Evolutionary conservation across 2,329 filamentous ascomycete species (phyloP).

Genomic region (Alternaria brassicicola): DNA sequence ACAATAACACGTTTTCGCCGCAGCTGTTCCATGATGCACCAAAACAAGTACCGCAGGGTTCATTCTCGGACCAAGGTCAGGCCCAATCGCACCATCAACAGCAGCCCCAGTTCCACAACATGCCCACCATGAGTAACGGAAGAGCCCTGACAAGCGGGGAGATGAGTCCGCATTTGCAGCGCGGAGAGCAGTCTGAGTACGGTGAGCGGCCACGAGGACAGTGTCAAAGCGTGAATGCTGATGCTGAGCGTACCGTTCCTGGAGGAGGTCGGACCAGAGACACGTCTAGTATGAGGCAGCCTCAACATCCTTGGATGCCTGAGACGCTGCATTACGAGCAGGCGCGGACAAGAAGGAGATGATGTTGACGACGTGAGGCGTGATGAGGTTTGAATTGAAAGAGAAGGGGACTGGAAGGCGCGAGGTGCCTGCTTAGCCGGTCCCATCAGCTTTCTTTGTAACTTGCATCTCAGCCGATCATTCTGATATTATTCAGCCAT

Average conservation of each 20-base stretch:
- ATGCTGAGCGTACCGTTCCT: neutral
- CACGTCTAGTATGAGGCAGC: neutral
- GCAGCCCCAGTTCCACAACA: neutral
- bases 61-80: neutral
- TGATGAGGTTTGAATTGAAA: neutral
- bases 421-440: neutral
- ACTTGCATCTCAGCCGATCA: rapidly evolving
- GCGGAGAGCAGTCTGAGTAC: neutral
- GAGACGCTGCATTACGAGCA: neutral
- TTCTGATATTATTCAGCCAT: neutral
- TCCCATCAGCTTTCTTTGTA: neutral
- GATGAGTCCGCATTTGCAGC: neutral
- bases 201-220: neutral
- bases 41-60: neutral
- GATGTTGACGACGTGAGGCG: neutral
- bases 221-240: neutral
- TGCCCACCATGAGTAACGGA: neutral
- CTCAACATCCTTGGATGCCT: neutral
- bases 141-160: neutral
- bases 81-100: neutral
- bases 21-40: neutral
- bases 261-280: neutral
- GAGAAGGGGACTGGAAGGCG: neutral
- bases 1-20: neutral
- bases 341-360: neutral